phyloP scores from a whole-genome alignment of 495 filamentous ascomycete genomes.

The Trichoderma virens region DNA sequence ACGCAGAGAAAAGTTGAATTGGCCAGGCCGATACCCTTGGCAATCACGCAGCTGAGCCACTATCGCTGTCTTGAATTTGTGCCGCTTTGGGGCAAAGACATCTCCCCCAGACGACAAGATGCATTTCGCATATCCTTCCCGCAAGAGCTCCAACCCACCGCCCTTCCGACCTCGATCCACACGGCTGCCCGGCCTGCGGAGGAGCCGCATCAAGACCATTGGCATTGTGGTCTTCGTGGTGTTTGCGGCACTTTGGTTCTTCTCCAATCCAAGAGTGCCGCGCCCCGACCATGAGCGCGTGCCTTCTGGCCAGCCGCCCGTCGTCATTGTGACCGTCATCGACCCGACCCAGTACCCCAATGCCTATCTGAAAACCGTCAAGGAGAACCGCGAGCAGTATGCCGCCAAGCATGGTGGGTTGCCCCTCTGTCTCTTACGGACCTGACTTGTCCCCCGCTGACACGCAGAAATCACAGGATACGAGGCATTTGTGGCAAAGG shows the following conservation, averaged over 20 bases:
- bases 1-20: not conserved
- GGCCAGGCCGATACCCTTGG: not conserved
- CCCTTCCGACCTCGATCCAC: conserved; percentile 51
- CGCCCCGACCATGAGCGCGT: conserved; percentile 19
- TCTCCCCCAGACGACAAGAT: conserved; percentile 38
- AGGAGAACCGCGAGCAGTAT: conserved; percentile 78
- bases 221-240: conserved; percentile 49
- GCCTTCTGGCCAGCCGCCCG: conserved; percentile 59
- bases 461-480: conserved; percentile 57
- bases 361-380: conserved; percentile 60
- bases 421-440: not conserved
- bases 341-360: conserved; percentile 55
- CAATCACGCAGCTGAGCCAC: not conserved
- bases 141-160: conserved; percentile 67
- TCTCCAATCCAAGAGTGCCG: conserved; percentile 42
- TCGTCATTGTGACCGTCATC: conserved; percentile 82
- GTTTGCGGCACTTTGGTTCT: conserved; percentile 54
- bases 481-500: conserved; percentile 69
- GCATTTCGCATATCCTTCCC: conserved; percentile 87
- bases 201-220: conserved; percentile 57
- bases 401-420: conserved; percentile 77
- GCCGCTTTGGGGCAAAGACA: too few relatives aligned
- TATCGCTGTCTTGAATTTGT: not conserved
- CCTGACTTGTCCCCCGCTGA: not conserved
- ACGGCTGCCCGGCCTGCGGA: conserved; percentile 52